Percentiles rank a stretch among this genome's conserved stretches.
Conservation (phyloP, 768 basidiomycete species). For the Daedaleopsis nitida region DNA sequence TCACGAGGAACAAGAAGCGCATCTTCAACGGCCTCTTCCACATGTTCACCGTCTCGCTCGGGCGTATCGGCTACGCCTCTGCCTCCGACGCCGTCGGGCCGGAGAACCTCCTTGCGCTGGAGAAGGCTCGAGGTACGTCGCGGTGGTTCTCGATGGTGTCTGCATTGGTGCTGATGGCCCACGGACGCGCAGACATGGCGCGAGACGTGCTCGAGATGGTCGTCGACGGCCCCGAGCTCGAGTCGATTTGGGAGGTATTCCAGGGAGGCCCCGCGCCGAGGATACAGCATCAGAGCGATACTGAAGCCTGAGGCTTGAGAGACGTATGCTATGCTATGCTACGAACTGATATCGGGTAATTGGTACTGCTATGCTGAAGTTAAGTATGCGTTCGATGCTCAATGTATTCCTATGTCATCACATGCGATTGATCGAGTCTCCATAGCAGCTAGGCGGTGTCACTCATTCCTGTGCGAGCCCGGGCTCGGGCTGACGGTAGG, state of each 20-base stretch:
- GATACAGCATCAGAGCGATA: background rate
- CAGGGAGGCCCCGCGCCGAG: constrained; percentile 13
- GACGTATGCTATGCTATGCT: background rate
- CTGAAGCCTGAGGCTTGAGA: background rate
- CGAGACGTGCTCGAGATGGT: constrained; percentile 33
- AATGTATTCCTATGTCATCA: background rate
- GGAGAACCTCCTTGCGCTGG: constrained; percentile 23
- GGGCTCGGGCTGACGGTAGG: no score
- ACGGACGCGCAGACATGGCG: constrained; percentile 26
- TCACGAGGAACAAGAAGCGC: constrained; percentile 50
- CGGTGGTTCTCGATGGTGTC: background rate
- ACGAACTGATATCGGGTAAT: background rate
- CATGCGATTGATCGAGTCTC: no score
- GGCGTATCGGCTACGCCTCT: constrained; percentile 68
- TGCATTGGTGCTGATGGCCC: background rate
- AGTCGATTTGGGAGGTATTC: constrained; percentile 33
- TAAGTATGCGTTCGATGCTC: background rate
- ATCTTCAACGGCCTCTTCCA: constrained; percentile 65
- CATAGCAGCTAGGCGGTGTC: no score
- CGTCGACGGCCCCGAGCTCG: constrained; percentile 33
- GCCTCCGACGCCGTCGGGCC: constrained; percentile 26
- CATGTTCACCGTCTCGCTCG: constrained; percentile 75
- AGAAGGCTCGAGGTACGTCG: constrained; percentile 27
- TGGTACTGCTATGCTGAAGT: background rate
- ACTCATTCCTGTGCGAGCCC: no score